Conservation (phyloP, 148 eudicot species). For the Cornus florida region DNA sequence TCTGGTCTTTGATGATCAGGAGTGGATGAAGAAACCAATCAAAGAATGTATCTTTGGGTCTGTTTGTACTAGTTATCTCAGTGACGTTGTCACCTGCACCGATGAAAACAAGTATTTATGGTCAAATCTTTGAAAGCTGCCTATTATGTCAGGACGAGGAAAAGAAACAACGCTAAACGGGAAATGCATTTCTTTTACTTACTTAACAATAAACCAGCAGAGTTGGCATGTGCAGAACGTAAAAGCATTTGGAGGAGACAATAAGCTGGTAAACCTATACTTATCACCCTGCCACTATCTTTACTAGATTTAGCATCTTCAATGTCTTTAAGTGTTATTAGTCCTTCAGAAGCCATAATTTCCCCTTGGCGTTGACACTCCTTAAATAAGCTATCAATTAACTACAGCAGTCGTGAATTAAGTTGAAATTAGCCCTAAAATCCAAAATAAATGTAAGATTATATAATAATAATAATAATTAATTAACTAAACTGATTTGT, state of each 20-base stretch:
- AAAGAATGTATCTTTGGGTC: slow-evolving; percentile 73
- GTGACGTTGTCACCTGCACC: slow-evolving; percentile 65
- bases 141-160: no score
- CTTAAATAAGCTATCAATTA: slow-evolving; percentile 59
- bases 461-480: background rate
- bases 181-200: slow-evolving; percentile 23
- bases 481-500: background rate
- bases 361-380: slow-evolving; percentile 66
- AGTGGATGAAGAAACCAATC: slow-evolving; percentile 94
- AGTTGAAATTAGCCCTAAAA: slow-evolving; percentile 10
- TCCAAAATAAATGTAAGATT: background rate
- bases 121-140: background rate
- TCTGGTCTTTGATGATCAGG: slow-evolving; percentile 83
- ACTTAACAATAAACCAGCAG: slow-evolving; percentile 73
- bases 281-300: slow-evolving; percentile 47
- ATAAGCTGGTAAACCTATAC: slow-evolving; percentile 83
- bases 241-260: slow-evolving; percentile 63
- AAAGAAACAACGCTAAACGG: background rate
- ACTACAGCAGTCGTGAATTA: slow-evolving; percentile 32
- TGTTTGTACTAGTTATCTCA: slow-evolving; percentile 73
- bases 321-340: slow-evolving; percentile 65
- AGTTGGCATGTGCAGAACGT: slow-evolving; percentile 73
- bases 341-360: slow-evolving; percentile 55
- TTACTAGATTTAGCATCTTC: slow-evolving; percentile 72
- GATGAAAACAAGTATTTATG: background rate